Evolutionary conservation across 768 basidiomycete genomes (phyloP).

Genomic region (Leccinum barrowsii): DNA sequence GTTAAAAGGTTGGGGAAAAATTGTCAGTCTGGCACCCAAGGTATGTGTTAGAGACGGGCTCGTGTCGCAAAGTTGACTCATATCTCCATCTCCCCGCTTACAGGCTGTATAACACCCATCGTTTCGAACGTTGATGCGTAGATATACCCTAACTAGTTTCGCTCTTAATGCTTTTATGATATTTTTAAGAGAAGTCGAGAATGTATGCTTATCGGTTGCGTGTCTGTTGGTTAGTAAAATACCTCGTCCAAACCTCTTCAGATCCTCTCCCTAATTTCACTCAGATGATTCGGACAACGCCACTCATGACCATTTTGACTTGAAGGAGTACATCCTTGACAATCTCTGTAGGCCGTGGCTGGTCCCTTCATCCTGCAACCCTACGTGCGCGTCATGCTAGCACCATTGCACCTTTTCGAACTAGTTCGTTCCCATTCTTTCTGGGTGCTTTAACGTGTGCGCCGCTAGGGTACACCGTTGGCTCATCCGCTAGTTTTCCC

Average conservation of each 20-base stretch:
- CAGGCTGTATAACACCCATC: constrained; percentile 17
- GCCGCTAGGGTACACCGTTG: constrained; percentile 16
- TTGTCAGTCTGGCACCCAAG: constrained; percentile 88
- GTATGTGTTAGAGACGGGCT: constrained; percentile 35
- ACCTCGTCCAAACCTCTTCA: not conserved
- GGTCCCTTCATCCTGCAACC: not conserved
- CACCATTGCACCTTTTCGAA: not conserved
- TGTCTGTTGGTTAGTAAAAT: not conserved
- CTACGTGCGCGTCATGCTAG: constrained; percentile 9
- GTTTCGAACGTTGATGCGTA: not conserved
- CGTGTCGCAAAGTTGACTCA: not conserved
- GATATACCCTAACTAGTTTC: constrained; percentile 11
- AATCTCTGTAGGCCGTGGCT: not conserved
- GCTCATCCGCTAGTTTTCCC: too few relatives aligned
- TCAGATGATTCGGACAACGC: constrained; percentile 13
- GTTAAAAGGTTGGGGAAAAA: constrained; percentile 92
- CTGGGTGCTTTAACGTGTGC: constrained; percentile 18
- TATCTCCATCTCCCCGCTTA: not conserved
- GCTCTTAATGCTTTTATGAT: not conserved
- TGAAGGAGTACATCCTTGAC: not conserved
- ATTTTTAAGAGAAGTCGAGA: not conserved
- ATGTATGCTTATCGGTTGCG: not conserved
- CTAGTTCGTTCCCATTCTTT: constrained; percentile 3
- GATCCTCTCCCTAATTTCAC: not conserved
- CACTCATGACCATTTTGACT: constrained; percentile 2